Conservation (phyloP, 2,329 filamentous ascomycete genomes). For the Pseudopithomyces maydicus region DNA sequence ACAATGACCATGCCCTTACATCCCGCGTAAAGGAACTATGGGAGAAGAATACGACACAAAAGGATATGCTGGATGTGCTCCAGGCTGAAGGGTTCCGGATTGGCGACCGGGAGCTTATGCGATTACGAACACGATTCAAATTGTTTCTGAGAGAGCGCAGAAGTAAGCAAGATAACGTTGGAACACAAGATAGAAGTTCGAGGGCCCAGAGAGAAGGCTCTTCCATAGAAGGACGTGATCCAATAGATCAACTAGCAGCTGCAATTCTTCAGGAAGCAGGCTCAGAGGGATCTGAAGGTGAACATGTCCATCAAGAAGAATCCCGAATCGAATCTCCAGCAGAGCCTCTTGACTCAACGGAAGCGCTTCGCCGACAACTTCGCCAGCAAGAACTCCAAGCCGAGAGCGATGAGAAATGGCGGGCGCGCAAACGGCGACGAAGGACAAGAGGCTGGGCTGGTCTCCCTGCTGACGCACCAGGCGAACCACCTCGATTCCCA, state of each 20-base stretch:
- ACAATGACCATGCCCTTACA: slow-evolving; percentile 71
- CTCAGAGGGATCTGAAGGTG: slow-evolving; percentile 12
- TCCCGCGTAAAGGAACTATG: slow-evolving; percentile 76
- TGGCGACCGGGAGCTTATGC: slow-evolving; percentile 71
- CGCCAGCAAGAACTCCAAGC: slow-evolving; percentile 53
- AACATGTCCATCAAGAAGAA: not conserved
- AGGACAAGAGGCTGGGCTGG: slow-evolving; percentile 72
- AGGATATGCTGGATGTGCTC: slow-evolving; percentile 73
- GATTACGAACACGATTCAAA: slow-evolving; percentile 70
- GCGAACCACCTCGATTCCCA: slow-evolving; percentile 73
- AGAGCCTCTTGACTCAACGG: slow-evolving; percentile 25
- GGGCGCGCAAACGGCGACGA: slow-evolving; percentile 68
- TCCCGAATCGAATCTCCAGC: not conserved
- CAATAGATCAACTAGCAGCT: slow-evolving; percentile 35
- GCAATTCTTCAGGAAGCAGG: slow-evolving; percentile 30
- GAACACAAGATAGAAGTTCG: slow-evolving; percentile 12
- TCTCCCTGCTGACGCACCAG: slow-evolving; percentile 68
- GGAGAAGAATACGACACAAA: slow-evolving; percentile 73
- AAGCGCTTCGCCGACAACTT: slow-evolving; percentile 31
- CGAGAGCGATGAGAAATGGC: slow-evolving; percentile 67
- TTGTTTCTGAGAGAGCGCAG: slow-evolving; percentile 63
- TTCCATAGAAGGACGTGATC: slow-evolving; percentile 18
- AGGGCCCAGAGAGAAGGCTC: slow-evolving; percentile 10
- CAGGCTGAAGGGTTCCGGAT: slow-evolving; percentile 75
- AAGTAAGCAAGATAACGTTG: slow-evolving; percentile 3